Base-by-base conservation (phyloP, 1,284 basidiomycete genomes). In the Ustilago hordei region DNA sequence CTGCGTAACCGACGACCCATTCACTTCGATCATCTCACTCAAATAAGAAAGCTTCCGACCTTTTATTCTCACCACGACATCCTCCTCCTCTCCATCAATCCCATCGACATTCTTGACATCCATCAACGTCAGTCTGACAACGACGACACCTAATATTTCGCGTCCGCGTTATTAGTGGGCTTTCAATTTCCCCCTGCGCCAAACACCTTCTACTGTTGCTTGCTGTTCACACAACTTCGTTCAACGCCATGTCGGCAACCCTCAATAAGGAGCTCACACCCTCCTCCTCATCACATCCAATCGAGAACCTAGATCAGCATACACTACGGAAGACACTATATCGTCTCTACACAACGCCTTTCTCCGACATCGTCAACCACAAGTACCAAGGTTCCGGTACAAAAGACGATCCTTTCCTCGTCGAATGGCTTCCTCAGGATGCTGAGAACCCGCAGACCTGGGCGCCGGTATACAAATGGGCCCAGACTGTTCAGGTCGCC, bases 311-410 rank as follows among this genome's bases (percentile, higher is more conserved):
- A 28, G 62, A 73, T 15, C 60, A 70, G 54, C 41, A 78, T 57
- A 78, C 67, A 3, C 74, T 79, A 6, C 13, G 39, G 15, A 79
- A 73, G 55, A 73, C 62, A 13, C 53, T 75, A 8, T 79, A 85
- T 82, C 12, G 78, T 83, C 41, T 79, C 69, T 53, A 83, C 70
- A 60, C 58, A 55, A 87, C 87, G 0, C 85, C 87, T 0, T 88
- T 87, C 56, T 75, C 81, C 50, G 60, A 78, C 2, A 87, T 88
- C 63, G 55, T 87, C 35, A 64, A 75, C 13, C 72, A 84, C 56
- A 79, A 79, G 2, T 88, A 88, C 75, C 73, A 64, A 38, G 88
- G 88, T 8, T 69, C 76, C 19, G 88, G 87, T 9, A 88, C 87
- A 4, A 68, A 83, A 5, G 83, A 82, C 12, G 84, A 87, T 54